These are phyloP conservation scores for Lyophyllum semitale DNA, from an alignment of 768 basidiomycete genomes.

Conservation along the genomic window DNA sequence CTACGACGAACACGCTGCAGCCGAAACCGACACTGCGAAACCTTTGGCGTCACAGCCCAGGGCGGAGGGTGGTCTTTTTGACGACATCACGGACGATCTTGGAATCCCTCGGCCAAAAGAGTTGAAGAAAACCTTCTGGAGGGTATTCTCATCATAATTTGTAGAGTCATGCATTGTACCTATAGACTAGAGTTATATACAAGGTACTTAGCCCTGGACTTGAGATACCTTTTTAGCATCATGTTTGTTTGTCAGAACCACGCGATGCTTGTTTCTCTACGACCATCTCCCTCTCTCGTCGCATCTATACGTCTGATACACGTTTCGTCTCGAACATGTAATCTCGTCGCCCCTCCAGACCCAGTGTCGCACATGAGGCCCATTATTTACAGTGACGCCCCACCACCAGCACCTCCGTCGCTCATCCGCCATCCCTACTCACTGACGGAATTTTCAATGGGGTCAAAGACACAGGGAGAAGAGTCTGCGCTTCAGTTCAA, in stretches of 20 bases:
- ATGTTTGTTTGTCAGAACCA: constrained; percentile 2
- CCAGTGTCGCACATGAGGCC: constrained; percentile 81
- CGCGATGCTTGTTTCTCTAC: constrained; percentile 16
- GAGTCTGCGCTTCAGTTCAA: constrained; percentile 69
- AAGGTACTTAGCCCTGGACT: too few relatives aligned
- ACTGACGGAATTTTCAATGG: constrained; percentile 63
- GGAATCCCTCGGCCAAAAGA: constrained; percentile 39
- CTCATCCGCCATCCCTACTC: constrained; percentile 72
- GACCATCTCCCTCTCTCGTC: constrained; percentile 9
- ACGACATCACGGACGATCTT: constrained; percentile 48
- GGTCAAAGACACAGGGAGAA: constrained; percentile 30
- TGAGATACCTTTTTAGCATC: too few relatives aligned
- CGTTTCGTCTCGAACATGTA: constrained; percentile 24
- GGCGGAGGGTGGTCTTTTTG: constrained; percentile 36
- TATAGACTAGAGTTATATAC: too few relatives aligned
- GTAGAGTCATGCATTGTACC: background rate
- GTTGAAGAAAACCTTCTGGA: constrained; percentile 31
- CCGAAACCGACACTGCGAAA: constrained; percentile 18
- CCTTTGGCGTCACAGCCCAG: constrained; percentile 7
- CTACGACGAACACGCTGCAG: constrained; percentile 21
- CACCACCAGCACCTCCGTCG: constrained; percentile 33
- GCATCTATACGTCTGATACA: constrained; percentile 22
- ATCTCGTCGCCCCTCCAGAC: constrained; percentile 70
- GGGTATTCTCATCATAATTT: constrained; percentile 25
- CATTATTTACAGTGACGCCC: constrained; percentile 68